Percentiles rank a stretch among this genome's conserved stretches.
These are phyloP conservation scores for Blastocystis sp. DNA, from an alignment of 352 stramenopile species.

Conservation along the genomic window DNA sequence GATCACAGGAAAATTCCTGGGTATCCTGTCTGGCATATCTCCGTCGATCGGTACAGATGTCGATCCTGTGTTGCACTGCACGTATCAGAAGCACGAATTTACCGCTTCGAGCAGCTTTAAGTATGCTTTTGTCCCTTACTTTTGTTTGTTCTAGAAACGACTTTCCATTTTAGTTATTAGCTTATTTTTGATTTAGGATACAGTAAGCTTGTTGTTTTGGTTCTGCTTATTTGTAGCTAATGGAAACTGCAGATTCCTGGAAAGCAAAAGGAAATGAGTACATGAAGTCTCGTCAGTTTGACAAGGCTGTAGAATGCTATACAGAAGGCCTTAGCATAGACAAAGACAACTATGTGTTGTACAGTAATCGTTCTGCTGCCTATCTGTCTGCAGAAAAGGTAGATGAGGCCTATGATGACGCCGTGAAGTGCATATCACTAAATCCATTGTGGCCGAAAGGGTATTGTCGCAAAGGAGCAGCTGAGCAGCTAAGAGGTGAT, in stretches of 20 bases:
- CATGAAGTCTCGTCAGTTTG: slow-evolving; percentile 82
- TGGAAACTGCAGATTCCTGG: slow-evolving; percentile 35
- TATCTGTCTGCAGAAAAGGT: slow-evolving; percentile 87
- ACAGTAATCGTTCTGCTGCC: slow-evolving; percentile 94
- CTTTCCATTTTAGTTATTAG: background rate
- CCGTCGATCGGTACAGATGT: background rate
- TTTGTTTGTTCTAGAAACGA: slow-evolving; percentile 40
- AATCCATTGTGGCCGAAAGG: slow-evolving; percentile 92
- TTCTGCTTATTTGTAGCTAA: background rate
- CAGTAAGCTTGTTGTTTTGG: background rate
- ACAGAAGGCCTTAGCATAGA: slow-evolving; percentile 80
- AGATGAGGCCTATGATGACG: slow-evolving; percentile 87
- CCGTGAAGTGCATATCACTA: slow-evolving; percentile 85
- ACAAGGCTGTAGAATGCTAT: slow-evolving; percentile 91
- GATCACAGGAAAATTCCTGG: slow-evolving; percentile 13
- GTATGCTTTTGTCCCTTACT: background rate
- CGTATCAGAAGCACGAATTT: slow-evolving; percentile 35
- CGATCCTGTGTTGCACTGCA: background rate
- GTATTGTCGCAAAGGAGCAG: slow-evolving; percentile 91
- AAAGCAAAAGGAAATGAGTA: slow-evolving; percentile 92
- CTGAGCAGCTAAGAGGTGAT: slow-evolving; percentile 83
- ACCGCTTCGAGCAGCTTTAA: background rate
- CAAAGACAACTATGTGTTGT: slow-evolving; percentile 91
- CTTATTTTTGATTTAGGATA: background rate
- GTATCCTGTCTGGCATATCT: background rate